Conservation (phyloP, 192 early-diverging fungal species). For the Phlyctochytrium bullatum region DNA sequence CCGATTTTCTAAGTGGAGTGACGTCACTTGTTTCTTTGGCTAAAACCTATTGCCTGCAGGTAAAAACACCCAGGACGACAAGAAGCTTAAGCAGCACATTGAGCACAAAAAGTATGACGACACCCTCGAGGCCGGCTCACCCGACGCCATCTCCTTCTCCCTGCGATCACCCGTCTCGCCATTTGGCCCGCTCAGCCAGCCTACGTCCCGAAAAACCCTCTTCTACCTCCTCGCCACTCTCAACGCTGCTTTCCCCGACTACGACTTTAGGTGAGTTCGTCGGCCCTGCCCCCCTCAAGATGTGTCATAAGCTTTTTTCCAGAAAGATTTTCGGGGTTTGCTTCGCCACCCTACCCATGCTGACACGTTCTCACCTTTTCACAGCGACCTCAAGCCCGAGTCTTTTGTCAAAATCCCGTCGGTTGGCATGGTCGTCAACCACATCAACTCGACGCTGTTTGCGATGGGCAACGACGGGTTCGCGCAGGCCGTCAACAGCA, state of each 20-base stretch:
- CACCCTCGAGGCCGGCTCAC: conserved; percentile 5
- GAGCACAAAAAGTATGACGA: conserved; percentile 74
- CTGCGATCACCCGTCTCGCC: conserved; percentile 65
- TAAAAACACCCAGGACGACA: conserved; percentile 90
- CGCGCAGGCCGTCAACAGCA: conserved; percentile 42
- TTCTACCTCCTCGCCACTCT: conserved; percentile 95
- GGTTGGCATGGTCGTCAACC: conserved; percentile 69
- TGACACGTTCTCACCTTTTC: neutral
- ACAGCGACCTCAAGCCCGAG: conserved; percentile 76
- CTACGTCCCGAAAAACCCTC: conserved; percentile 80
- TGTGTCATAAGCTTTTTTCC: too few relatives aligned
- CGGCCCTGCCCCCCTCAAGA: too few relatives aligned
- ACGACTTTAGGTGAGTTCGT: conserved; percentile 82
- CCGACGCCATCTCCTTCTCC: neutral
- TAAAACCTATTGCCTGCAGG: conserved; percentile 48
- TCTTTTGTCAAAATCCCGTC: conserved; percentile 77
- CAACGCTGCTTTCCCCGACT: conserved; percentile 95
- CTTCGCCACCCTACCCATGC: too few relatives aligned
- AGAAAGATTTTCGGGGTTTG: too few relatives aligned
- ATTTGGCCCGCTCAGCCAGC: conserved; percentile 85
- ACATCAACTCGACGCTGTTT: conserved; percentile 81
- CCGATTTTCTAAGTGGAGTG: neutral
- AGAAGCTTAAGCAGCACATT: conserved; percentile 85
- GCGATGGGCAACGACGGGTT: conserved; percentile 68
- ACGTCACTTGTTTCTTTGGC: neutral